These are phyloP conservation scores for Entophlyctis helioformis DNA, from an alignment of 192 early-diverging fungal species.

Conservation along the genomic window DNA sequence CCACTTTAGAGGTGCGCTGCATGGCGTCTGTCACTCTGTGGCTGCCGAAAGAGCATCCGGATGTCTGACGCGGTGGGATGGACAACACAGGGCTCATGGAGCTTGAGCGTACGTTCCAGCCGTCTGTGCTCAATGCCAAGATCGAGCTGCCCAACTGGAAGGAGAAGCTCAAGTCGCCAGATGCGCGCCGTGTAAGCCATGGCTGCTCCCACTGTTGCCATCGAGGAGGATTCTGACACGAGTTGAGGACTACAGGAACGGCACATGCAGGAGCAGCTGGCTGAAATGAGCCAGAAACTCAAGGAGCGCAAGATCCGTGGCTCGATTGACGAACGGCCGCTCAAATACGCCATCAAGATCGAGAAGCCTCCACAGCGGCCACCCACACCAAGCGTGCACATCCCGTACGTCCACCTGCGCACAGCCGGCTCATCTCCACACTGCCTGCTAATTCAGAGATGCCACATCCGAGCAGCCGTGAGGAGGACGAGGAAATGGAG, in stretches of 20 bases:
- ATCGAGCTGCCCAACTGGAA: slow-evolving; percentile 13
- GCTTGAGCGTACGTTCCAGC: slow-evolving; percentile 23
- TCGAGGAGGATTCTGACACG: no score
- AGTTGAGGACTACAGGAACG: slow-evolving; percentile 24
- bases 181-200: slow-evolving; percentile 22
- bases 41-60: no score
- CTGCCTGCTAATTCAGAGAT: no score
- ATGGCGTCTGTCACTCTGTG: no score
- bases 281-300: slow-evolving; percentile 32
- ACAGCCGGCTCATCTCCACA: no score
- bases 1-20: no score
- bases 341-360: slow-evolving; percentile 31
- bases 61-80: no score
- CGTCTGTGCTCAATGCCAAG: slow-evolving; percentile 14
- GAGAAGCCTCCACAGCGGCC: slow-evolving; percentile 40
- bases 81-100: slow-evolving; percentile 13
- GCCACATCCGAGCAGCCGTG: slow-evolving; percentile 12
- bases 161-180: no score
- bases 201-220: neutral
- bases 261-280: slow-evolving; percentile 40
- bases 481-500: slow-evolving; percentile 35
- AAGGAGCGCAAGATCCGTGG: slow-evolving; percentile 18
- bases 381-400: slow-evolving; percentile 27
- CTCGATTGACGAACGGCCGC: slow-evolving; percentile 17
- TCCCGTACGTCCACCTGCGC: slow-evolving; percentile 19